Evolutionary conservation across 306 rosid genomes (phyloP), one percentile per base, ranked within the genome.

Genomic region (Vicia villosa): DNA sequence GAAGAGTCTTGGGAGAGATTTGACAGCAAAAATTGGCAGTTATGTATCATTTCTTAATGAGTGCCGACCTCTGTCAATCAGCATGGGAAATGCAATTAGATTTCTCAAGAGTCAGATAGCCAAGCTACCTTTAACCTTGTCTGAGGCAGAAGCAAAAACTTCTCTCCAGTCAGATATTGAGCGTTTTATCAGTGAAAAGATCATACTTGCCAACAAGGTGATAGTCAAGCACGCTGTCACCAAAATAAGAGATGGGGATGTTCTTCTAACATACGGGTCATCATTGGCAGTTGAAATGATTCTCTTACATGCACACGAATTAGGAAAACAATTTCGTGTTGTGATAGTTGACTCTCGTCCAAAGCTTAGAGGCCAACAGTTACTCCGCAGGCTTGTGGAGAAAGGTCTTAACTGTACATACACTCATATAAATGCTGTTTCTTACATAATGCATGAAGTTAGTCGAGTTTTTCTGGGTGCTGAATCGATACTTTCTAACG

Each of bases 81-180:
- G 86, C 73, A 85, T 85, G 89, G 89, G 89, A 49, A 85, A 85
- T 82, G 86, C 89, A 26, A 82, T 85, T 74, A 79, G 89, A 63
- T 85, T 82, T 77, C 79, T 85, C 17, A 85, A 85, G 63, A 85
- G 84, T 70, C 86, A 64, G 51, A 74, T 85, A 73, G 79, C 89
- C 43, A 79, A 79, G 77, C 68, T 85, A 58, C 86, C 84, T 62
- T 66, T 82, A 82, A 19, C 82, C 45, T n/a, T 82, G 54, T 82
- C 84, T 2, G 89, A 85, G 60, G 74, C 83, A 36, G 89, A 85
- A 82, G 84, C 89, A 19, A 85, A 82, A 82, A 43, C 63, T 45
- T 79, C 79, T 49, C 86, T 85, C 55, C 73, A 66, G 40, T 66
- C 75, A 34, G 89, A 82, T 63, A 74, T 85, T 74, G 86, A 79